Percentiles rank a stretch among this genome's conserved stretches.
Evolutionary conservation across 2,329 filamentous ascomycete genomes (phyloP).

Genomic region (Pseudocercospora macadamiae): DNA sequence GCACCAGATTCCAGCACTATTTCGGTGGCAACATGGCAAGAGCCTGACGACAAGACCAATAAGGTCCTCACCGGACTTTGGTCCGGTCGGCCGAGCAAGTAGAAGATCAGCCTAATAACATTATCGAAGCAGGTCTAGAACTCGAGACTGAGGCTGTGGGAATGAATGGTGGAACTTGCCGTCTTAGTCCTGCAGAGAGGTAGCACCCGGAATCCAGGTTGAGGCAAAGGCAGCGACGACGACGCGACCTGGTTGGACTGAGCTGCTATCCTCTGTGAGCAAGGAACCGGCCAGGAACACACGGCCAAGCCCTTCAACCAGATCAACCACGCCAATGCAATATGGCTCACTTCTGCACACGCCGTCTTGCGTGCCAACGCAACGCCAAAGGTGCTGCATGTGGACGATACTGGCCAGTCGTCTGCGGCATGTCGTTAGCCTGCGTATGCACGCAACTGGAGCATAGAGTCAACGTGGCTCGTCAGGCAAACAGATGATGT

Average conservation of each 20-base stretch:
- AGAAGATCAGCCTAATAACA: background rate
- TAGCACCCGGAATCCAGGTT: conserved; percentile 1
- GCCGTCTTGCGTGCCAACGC: background rate
- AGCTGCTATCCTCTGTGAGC: background rate
- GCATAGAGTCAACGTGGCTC: background rate
- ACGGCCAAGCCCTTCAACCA: conserved; percentile 5
- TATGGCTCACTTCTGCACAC: background rate
- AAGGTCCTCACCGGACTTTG: no score
- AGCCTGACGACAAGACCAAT: no score
- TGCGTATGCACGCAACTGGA: background rate
- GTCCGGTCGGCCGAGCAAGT: background rate
- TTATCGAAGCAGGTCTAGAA: conserved; percentile 1
- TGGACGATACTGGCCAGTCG: no score
- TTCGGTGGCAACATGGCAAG: background rate
- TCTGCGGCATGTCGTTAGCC: background rate
- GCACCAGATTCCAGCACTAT: background rate
- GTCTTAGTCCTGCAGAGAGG: background rate
- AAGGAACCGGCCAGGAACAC: background rate
- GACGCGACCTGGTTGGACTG: background rate
- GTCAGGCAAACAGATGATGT: background rate
- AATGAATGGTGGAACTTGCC: background rate
- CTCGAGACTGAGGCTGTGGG: background rate
- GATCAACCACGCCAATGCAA: conserved; percentile 6
- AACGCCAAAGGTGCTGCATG: background rate
- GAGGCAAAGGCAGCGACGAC: background rate